These are phyloP conservation scores for Entrophospora sp. DNA, from an alignment of 192 early-diverging fungal species.

Conservation along the genomic window DNA sequence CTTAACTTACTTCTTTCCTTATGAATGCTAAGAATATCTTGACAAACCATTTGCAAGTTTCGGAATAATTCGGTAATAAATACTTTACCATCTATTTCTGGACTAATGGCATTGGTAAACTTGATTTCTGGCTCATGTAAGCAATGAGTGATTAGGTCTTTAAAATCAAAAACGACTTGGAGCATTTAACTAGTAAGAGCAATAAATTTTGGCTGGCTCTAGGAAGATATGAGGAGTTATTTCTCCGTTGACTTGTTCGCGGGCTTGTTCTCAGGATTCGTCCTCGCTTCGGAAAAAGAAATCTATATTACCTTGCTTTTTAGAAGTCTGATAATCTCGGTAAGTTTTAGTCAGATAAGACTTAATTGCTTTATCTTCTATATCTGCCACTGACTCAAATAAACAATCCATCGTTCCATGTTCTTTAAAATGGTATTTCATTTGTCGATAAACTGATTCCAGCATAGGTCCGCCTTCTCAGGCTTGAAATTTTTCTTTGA, in stretches of 20 bases:
- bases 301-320: background rate
- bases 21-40: no score
- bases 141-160: background rate
- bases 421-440: background rate
- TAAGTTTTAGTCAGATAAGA: background rate
- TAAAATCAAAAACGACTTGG: background rate
- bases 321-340: background rate
- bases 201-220: background rate
- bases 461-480: background rate
- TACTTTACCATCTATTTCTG: background rate
- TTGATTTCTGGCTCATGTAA: background rate
- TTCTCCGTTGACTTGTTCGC: background rate
- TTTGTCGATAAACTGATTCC: background rate
- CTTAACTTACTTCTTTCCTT: no score
- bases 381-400: background rate
- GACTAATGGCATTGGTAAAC: background rate
- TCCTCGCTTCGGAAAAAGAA: background rate
- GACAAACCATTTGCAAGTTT: background rate
- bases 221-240: background rate
- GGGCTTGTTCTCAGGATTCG: background rate
- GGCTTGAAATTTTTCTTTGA: background rate
- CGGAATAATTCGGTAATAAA: background rate
- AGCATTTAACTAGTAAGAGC: background rate
- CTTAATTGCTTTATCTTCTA: background rate
- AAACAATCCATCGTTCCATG: background rate